Evolutionary conservation across 768 basidiomycete species (phyloP).

Genomic region (Lactarius deliciosus): DNA sequence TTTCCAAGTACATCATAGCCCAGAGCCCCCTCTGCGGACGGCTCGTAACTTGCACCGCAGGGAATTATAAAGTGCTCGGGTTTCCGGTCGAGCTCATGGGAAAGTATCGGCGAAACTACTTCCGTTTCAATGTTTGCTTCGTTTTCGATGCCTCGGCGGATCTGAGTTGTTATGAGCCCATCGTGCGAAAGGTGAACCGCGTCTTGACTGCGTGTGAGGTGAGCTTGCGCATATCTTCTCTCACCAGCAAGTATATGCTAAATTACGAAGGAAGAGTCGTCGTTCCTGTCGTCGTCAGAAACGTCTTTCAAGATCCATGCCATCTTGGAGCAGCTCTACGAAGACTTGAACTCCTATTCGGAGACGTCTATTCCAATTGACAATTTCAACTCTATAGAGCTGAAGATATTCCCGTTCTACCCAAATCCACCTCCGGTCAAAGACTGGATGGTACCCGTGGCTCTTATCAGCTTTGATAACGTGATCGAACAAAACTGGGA

Average conservation of each 20-base stretch:
- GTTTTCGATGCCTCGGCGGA: conserved; percentile 92
- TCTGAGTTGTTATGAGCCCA: conserved; percentile 92
- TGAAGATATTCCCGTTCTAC: conserved; percentile 96
- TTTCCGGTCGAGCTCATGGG: conserved; percentile 80
- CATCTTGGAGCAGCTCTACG: conserved; percentile 94
- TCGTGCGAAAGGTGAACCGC: conserved; percentile 91
- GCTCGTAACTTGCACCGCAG: conserved; percentile 83
- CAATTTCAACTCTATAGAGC: conserved; percentile 89
- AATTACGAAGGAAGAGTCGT: conserved; percentile 72
- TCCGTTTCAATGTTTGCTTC: conserved; percentile 93
- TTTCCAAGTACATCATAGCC: conserved; percentile 94
- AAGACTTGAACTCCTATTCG: conserved; percentile 96
- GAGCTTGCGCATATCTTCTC: conserved; percentile 31
- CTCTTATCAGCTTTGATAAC: conserved; percentile 78
- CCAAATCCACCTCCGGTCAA: conserved; percentile 88
- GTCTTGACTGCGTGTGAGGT: conserved; percentile 91
- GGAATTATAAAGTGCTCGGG: conserved; percentile 83
- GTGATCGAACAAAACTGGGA: conserved; percentile 94
- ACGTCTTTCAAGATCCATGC: conserved; percentile 69
- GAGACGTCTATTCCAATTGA: conserved; percentile 93
- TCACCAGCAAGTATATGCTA: neutral
- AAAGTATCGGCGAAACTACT: conserved; percentile 82
- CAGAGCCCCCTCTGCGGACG: conserved; percentile 81
- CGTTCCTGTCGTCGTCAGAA: conserved; percentile 74
- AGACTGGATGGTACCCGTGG: conserved; percentile 95